Evolutionary conservation across 371 early-diverging fungal species (phyloP).

Genomic region (Zychaea mexicana): DNA sequence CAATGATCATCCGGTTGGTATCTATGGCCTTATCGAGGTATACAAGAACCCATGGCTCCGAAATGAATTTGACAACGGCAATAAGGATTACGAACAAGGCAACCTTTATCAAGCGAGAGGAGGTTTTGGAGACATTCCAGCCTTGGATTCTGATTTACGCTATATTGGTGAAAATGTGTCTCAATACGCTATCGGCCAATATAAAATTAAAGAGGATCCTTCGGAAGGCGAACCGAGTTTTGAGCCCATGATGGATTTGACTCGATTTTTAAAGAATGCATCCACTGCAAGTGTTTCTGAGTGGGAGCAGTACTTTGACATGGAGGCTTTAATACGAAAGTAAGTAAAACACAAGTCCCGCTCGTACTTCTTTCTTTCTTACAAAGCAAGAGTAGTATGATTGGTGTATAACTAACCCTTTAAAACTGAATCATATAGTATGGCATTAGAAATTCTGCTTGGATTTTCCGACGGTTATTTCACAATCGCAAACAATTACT

Average conservation of each 20-base stretch:
- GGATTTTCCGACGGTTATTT: constrained; percentile 43
- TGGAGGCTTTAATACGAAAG: constrained; percentile 36
- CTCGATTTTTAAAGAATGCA: constrained; percentile 27
- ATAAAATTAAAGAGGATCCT: constrained; percentile 30
- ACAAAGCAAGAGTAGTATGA: background rate
- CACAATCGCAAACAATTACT: constrained; percentile 38
- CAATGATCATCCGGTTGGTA: constrained; percentile 35
- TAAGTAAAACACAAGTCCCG: constrained; percentile 21
- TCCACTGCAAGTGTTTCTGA: constrained; percentile 18
- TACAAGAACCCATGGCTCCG: constrained; percentile 39
- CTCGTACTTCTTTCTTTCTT: background rate
- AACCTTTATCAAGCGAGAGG: constrained; percentile 30
- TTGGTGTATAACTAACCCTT: no score
- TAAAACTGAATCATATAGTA: constrained; percentile 12
- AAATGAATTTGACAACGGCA: constrained; percentile 33
- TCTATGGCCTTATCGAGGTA: constrained; percentile 38
- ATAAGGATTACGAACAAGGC: constrained; percentile 34
- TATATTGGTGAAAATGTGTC: constrained; percentile 20
- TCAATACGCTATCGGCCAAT: constrained; percentile 19
- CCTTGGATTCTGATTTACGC: constrained; percentile 20
- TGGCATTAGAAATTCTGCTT: constrained; percentile 35
- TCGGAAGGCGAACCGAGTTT: constrained; percentile 7
- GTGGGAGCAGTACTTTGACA: constrained; percentile 36
- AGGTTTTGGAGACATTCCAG: background rate
- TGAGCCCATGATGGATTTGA: constrained; percentile 25